Conservation (phyloP, 2,329 filamentous ascomycete species). For the Trichoderma guizhouense region DNA sequence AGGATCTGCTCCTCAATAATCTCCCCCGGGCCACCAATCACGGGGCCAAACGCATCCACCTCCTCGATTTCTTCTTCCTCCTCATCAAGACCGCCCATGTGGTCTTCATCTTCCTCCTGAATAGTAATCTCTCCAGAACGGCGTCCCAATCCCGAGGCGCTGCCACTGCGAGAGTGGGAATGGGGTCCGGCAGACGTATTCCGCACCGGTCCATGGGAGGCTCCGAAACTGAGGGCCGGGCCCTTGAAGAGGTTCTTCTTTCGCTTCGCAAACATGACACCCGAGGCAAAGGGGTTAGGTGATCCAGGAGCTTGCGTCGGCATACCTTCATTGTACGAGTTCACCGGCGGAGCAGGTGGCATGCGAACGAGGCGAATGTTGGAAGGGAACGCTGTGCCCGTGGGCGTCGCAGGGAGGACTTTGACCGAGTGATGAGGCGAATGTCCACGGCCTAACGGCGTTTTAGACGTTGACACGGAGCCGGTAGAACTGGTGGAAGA, state of each 20-base stretch:
- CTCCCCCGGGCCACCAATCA: constrained; percentile 44
- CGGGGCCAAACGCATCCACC: constrained; percentile 56
- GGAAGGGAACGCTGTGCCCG: constrained; percentile 69
- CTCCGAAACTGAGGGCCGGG: constrained; percentile 60
- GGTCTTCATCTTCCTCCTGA: constrained; percentile 60
- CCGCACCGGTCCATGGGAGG: constrained; percentile 36
- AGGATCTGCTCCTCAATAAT: constrained; percentile 46
- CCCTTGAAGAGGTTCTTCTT: constrained; percentile 83
- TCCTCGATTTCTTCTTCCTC: constrained; percentile 52
- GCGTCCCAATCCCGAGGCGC: constrained; percentile 60
- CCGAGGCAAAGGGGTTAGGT: constrained; percentile 57
- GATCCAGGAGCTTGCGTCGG: constrained; percentile 49
- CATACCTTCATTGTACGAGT: constrained; percentile 58
- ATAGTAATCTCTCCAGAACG: constrained; percentile 74
- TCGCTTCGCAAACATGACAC: constrained; percentile 72
- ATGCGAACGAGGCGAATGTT: constrained; percentile 79
- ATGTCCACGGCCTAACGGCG: constrained; percentile 59
- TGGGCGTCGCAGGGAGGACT: constrained; percentile 88
- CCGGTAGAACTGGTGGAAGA: constrained; percentile 85
- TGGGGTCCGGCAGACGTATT: constrained; percentile 40
- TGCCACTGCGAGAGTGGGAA: constrained; percentile 56
- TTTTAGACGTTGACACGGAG: constrained; percentile 68
- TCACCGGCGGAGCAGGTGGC: constrained; percentile 48
- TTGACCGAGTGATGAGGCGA: constrained; percentile 91
- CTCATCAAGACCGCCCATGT: constrained; percentile 39